Base-by-base conservation (phyloP, 228 moss, liverwort and hornwort genomes). In the Sphagnum magellanicum region DNA sequence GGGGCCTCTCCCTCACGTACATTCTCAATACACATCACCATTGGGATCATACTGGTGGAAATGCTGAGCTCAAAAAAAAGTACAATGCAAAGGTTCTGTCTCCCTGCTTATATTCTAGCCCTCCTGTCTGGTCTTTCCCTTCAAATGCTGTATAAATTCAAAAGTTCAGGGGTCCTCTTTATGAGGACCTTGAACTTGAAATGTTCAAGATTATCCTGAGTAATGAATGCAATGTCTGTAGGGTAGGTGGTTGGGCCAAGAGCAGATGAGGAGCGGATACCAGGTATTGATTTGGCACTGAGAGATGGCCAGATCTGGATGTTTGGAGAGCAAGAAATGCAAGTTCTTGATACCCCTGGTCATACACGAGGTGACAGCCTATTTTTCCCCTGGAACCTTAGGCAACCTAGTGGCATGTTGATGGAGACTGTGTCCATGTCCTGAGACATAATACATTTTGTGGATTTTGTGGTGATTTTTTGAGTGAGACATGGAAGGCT, bases 21-120 rank as follows among this genome's bases (percentile, higher is more conserved):
- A 90, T 98, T 66, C 84, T 98, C 53, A 98, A 98, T 72, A 98
- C 97, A 51, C 93, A 93, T 76, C 97, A 98, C 79, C 97, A 98
- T 62, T 98, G 97, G 97, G 97, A 98, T 81, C 97, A 98, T 67
- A 93, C 97, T 4, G 93, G 93, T 6, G 97, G 97, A 72, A 98
- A 98, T 73, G 82, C 85, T 53, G 93, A 93, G 63, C 79, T 98
- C 79, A 98, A 98, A 81, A 84, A 82, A 70, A 63, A 83, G 73
- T 98, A 79, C 67, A 75, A 83, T 71, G 93, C 97, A 4, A 83
- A 93, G 87, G 97, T 93, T 10, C 68, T 53, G 46, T 71, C 9
- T 60, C 12, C 5, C 4, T 63, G 16, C 16, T 63, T 5, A n/a
- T n/a, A 9, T 10, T 8, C 55, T 55, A 12, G 55, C 55, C 12